These are phyloP conservation scores for Knufia petricola DNA, from an alignment of 2,329 filamentous ascomycete genomes.

Conservation along the genomic window DNA sequence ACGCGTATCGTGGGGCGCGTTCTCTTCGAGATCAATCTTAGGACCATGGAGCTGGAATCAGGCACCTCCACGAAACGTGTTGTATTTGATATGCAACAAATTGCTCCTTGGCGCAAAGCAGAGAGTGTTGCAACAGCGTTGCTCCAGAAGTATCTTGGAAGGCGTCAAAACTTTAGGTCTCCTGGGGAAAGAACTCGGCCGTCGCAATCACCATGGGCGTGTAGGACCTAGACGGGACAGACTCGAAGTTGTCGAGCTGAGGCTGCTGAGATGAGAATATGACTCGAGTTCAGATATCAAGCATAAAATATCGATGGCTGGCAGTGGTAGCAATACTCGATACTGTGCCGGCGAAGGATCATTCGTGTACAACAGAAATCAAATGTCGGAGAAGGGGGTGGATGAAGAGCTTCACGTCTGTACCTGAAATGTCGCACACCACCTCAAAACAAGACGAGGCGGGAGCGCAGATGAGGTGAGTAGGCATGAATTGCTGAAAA, in stretches of 20 bases:
- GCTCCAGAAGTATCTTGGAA: background rate
- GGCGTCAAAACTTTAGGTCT: background rate
- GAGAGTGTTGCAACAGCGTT: too few relatives aligned
- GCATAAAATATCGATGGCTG: background rate
- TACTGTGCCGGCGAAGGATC: background rate
- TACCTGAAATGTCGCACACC: constrained; percentile 7
- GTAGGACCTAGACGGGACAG: background rate
- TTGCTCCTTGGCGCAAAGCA: background rate
- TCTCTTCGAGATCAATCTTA: background rate
- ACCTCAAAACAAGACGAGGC: background rate
- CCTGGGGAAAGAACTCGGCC: background rate
- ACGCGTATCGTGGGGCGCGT: background rate
- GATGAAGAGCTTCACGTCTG: background rate
- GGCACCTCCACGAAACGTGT: background rate
- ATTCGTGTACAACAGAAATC: constrained; percentile 6
- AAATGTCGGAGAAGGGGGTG: constrained; percentile 3
- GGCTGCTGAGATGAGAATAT: too few relatives aligned
- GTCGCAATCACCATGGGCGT: background rate
- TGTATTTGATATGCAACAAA: background rate
- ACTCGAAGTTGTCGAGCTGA: background rate
- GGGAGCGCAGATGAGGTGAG: background rate
- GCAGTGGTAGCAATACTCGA: background rate
- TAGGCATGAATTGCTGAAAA: background rate
- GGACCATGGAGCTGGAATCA: background rate
- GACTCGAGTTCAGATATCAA: constrained; percentile 7